Percentiles rank a stretch among this genome's conserved stretches.
Evolutionary conservation across 2,329 filamentous ascomycete genomes (phyloP).

Genomic region (Cytospora paraplurivora): DNA sequence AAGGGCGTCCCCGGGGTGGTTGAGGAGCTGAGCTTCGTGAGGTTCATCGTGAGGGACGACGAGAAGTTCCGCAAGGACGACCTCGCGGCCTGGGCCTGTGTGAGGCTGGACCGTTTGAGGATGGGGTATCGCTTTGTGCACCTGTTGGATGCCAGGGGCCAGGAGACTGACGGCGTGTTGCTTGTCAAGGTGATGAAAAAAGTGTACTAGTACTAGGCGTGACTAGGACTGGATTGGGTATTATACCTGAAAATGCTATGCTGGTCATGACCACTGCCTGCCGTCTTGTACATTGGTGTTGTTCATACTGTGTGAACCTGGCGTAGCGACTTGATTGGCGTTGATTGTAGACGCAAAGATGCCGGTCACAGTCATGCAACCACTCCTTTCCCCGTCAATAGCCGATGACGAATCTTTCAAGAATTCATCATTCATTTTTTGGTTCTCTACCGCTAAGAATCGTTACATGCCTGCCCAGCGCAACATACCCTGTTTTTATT

Average conservation of each 20-base stretch:
- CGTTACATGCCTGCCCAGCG: background rate
- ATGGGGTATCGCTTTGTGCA: conserved; percentile 77
- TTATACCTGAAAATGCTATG: background rate
- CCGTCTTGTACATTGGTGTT: background rate
- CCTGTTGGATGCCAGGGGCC: conserved; percentile 69
- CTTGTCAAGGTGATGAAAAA: conserved; percentile 74
- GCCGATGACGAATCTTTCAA: background rate
- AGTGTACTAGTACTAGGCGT: conserved; percentile 33
- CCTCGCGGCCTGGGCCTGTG: conserved; percentile 84
- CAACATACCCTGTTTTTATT: background rate
- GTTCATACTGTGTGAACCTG: background rate
- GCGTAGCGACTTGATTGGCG: background rate
- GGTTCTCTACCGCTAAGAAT: background rate
- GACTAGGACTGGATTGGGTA: background rate
- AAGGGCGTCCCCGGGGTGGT: conserved; percentile 57
- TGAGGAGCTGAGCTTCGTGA: conserved; percentile 71
- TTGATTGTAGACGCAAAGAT: background rate
- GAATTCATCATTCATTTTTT: conserved; percentile 1
- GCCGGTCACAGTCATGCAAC: background rate
- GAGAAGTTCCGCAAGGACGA: conserved; percentile 72
- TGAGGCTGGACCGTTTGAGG: conserved; percentile 78
- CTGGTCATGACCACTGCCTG: background rate
- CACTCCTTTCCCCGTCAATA: background rate
- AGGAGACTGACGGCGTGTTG: conserved; percentile 66
- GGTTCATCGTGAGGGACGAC: conserved; percentile 87